Percentiles rank a stretch among this genome's conserved stretches.
Evolutionary conservation across 2,329 filamentous ascomycete genomes (phyloP).

Genomic region (Fusarium nurragi): DNA sequence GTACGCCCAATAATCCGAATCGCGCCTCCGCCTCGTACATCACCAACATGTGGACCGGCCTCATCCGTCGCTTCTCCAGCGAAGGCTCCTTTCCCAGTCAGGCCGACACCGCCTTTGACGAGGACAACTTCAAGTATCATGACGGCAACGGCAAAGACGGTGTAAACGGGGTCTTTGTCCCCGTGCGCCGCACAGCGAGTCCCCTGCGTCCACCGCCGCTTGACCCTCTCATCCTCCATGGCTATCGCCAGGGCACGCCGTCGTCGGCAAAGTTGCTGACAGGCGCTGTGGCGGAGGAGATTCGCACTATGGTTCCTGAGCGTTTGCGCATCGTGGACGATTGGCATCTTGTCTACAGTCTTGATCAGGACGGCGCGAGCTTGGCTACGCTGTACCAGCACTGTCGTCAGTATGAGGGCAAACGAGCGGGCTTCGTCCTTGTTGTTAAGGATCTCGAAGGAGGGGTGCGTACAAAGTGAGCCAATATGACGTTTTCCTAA

Average conservation of each 20-base stretch:
- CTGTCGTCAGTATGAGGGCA: constrained; percentile 71
- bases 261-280: constrained; percentile 73
- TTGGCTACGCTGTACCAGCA: constrained; percentile 86
- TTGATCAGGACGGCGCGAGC: constrained; percentile 92
- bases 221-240: constrained; percentile 77
- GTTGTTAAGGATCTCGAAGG: constrained; percentile 82
- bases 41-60: constrained; percentile 63
- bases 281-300: constrained; percentile 85
- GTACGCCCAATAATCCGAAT: constrained; percentile 37
- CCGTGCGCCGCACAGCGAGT: constrained; percentile 67
- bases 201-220: constrained; percentile 90
- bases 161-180: constrained; percentile 66
- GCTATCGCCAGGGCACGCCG: constrained; percentile 70
- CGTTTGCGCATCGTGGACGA: constrained; percentile 86
- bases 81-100: constrained; percentile 52
- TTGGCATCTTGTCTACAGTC: constrained; percentile 87
- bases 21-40: constrained; percentile 44
- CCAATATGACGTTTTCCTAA: constrained; percentile 17
- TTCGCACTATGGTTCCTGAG: constrained; percentile 86
- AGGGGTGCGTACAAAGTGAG: constrained; percentile 64
- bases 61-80: constrained; percentile 73
- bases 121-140: constrained; percentile 17
- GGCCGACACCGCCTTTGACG: constrained; percentile 40
- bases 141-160: constrained; percentile 58
- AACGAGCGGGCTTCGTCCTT: constrained; percentile 87